A percentile compares a stretch with the other conserved stretches of the same genome.
Evolutionary conservation across 805 yeast species (phyloP).

Genomic region (Huiozyma naganishii): DNA sequence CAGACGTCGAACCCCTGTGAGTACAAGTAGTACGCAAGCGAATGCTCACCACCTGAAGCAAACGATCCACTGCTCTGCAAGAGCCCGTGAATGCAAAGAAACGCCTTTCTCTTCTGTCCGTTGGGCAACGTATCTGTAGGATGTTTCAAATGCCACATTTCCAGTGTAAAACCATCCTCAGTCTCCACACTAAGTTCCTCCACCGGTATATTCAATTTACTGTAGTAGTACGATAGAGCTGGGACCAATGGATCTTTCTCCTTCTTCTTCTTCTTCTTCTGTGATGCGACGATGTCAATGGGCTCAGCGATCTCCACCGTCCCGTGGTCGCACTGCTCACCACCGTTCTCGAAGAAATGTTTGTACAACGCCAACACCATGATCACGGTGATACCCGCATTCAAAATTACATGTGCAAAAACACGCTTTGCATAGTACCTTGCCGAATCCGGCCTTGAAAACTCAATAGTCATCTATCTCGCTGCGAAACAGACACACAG

Average conservation of each 20-base stretch:
- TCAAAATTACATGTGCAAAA: background rate
- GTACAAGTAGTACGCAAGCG: constrained; percentile 51
- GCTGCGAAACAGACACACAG: too few species aligned
- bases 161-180: constrained; percentile 67
- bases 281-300: background rate
- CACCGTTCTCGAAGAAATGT: background rate
- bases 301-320: background rate
- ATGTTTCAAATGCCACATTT: constrained; percentile 38
- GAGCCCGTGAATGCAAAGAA: constrained; percentile 75
- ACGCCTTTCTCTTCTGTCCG: constrained; percentile 38
- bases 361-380: constrained; percentile 3
- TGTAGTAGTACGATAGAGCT: constrained; percentile 59
- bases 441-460: background rate
- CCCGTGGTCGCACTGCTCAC: background rate
- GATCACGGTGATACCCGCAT: constrained; percentile 1
- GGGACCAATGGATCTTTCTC: constrained; percentile 28
- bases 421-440: background rate
- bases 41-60: constrained; percentile 66
- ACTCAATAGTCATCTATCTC: background rate
- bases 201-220: constrained; percentile 47
- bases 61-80: constrained; percentile 81
- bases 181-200: constrained; percentile 54
- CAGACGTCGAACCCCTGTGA: constrained; percentile 70
- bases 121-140: constrained; percentile 8
- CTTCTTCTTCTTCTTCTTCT: background rate